Percentiles rank a stretch among this genome's conserved stretches.
phyloP scores from a whole-genome alignment of 2,329 filamentous ascomycete genomes.

The Penicillium sp. region DNA sequence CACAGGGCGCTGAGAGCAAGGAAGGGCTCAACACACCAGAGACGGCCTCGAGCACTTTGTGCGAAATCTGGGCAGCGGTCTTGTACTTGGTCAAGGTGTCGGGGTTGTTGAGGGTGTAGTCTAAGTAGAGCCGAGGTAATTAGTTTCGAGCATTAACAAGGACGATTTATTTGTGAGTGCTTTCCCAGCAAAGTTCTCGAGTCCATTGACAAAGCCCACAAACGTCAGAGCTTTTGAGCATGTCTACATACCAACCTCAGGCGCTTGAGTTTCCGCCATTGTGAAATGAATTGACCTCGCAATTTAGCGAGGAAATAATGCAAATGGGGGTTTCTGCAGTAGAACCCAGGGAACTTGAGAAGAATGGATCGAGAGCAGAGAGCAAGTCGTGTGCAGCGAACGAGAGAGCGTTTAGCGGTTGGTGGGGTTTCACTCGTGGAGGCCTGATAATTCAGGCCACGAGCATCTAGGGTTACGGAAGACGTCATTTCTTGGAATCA shows the following conservation, averaged over 20 bases:
- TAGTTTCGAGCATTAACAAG: constrained; percentile 4
- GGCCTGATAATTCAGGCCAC: constrained; percentile 17
- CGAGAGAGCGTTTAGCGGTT: constrained; percentile 22
- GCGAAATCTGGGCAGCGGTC: constrained; percentile 88
- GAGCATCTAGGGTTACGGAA: constrained; percentile 21
- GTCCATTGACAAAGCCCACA: constrained; percentile 27
- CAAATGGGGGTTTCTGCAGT: constrained; percentile 15
- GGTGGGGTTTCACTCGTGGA: constrained; percentile 16
- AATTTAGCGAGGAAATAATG: constrained; percentile 16
- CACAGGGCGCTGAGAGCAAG: background rate
- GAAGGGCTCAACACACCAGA: constrained; percentile 44
- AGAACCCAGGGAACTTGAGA: constrained; percentile 20
- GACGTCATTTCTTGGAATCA: constrained; percentile 16
- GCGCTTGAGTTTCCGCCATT: constrained; percentile 38
- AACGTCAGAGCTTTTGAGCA: constrained; percentile 30
- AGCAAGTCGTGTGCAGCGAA: constrained; percentile 30
- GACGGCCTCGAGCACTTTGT: constrained; percentile 89
- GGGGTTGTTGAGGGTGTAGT: constrained; percentile 84
- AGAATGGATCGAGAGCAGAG: constrained; percentile 23
- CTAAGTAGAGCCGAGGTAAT: constrained; percentile 44
- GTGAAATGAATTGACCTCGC: constrained; percentile 29
- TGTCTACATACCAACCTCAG: constrained; percentile 41
- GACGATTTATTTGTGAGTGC: background rate
- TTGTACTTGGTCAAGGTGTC: constrained; percentile 99
- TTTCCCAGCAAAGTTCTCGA: constrained; percentile 19